Conservation (phyloP, 768 basidiomycete species). For the Tylopilus vinaceipallidus region DNA sequence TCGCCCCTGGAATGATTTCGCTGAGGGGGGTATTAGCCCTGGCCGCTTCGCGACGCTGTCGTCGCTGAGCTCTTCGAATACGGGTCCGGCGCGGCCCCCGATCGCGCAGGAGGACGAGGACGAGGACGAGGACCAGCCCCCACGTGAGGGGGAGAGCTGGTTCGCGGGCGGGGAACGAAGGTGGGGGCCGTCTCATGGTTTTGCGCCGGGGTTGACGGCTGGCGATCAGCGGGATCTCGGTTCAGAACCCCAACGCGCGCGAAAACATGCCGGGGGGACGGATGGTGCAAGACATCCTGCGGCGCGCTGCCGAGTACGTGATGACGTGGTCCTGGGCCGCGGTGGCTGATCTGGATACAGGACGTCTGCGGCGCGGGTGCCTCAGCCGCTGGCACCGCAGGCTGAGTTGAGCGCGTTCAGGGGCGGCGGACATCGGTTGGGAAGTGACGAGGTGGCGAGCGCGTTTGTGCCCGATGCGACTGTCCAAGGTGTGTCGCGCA, state of each 20-base stretch:
- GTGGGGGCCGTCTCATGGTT: constrained; percentile 36
- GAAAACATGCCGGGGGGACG: constrained; percentile 49
- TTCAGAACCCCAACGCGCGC: constrained; percentile 74
- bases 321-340: background rate
- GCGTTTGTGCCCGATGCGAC: constrained; percentile 74
- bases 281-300: constrained; percentile 69
- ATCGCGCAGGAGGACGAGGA: constrained; percentile 35
- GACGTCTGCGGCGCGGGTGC: constrained; percentile 17
- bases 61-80: constrained; percentile 26
- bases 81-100: constrained; percentile 14
- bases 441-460: constrained; percentile 87
- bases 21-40: constrained; percentile 16
- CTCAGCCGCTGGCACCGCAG: constrained; percentile 14
- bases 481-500: no score
- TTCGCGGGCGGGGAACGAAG: constrained; percentile 96
- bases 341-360: constrained; percentile 11
- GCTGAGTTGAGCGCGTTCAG: constrained; percentile 42
- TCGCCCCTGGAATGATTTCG: background rate
- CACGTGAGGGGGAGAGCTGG: constrained; percentile 57
- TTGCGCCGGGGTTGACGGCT: background rate
- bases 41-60: constrained; percentile 37
- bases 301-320: constrained; percentile 77
- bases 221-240: constrained; percentile 70
- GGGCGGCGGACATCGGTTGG: constrained; percentile 81
- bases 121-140: constrained; percentile 46